Conservation (phyloP, 371 early-diverging fungal genomes). For the Syncephalastrum contaminatum region DNA sequence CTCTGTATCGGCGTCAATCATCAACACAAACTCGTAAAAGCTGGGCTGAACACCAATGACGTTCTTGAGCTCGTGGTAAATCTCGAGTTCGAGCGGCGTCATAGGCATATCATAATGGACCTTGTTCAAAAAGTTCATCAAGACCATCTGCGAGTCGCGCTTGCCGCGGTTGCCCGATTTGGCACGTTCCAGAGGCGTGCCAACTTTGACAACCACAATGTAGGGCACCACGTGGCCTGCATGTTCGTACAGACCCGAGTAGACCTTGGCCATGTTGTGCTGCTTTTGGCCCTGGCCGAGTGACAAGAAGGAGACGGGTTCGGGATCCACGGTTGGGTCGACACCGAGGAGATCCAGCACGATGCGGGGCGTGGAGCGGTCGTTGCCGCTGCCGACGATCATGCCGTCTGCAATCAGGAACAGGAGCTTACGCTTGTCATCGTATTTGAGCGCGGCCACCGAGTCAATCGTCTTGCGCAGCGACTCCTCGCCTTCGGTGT, state of each 20-base stretch:
- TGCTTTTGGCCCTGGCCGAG: slow-evolving; percentile 88
- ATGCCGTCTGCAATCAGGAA: slow-evolving; percentile 91
- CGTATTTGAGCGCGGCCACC: slow-evolving; percentile 84
- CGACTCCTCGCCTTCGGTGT: slow-evolving; percentile 97
- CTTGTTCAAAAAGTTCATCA: slow-evolving; percentile 95
- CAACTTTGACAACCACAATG: slow-evolving; percentile 94
- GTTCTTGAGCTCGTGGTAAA: slow-evolving; percentile 89
- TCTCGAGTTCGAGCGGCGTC: slow-evolving; percentile 86
- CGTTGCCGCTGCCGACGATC: slow-evolving; percentile 97
- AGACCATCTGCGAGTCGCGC: slow-evolving; percentile 96
- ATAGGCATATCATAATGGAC: slow-evolving; percentile 86
- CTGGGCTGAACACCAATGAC: slow-evolving; percentile 86
- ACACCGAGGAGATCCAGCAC: slow-evolving; percentile 94
- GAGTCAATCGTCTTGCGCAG: slow-evolving; percentile 93
- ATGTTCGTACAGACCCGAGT: slow-evolving; percentile 94
- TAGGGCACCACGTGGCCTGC: slow-evolving; percentile 91
- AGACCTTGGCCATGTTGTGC: slow-evolving; percentile 97
- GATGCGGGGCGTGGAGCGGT: slow-evolving; percentile 95
- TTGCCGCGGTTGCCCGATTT: slow-evolving; percentile 95
- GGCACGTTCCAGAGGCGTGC: slow-evolving; percentile 69
- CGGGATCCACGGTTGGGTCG: slow-evolving; percentile 76
- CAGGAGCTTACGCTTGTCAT: slow-evolving; percentile 94
- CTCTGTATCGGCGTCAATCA: slow-evolving; percentile 96
- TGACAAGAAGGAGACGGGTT: slow-evolving; percentile 89
- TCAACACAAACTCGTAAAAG: slow-evolving; percentile 90